Evolutionary conservation across 108 stramenopile species (phyloP).

Genomic region (Cyclotella choctawhatcheeana): DNA sequence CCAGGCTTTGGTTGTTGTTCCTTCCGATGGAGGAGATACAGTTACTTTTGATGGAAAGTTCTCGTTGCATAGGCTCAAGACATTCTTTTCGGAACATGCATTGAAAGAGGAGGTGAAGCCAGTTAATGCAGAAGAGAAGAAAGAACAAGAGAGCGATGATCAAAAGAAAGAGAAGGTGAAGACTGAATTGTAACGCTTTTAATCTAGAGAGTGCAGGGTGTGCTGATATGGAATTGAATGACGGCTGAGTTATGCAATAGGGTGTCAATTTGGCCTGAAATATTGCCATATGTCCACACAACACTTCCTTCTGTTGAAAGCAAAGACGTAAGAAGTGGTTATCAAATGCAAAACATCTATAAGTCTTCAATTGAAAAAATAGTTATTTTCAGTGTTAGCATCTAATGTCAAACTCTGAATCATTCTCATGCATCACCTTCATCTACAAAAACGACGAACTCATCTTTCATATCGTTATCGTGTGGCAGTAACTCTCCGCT

Average conservation of each 20-base stretch:
- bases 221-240: no score
- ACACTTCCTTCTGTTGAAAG: no score
- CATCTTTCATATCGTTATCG: conserved; percentile 61
- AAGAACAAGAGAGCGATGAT: conserved; percentile 8
- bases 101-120: conserved; percentile 43
- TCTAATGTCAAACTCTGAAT: no score
- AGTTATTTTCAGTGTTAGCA: no score
- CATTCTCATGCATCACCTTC: no score
- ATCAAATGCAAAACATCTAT: no score
- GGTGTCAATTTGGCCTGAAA: no score
- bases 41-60: conserved; percentile 53
- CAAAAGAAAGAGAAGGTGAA: conserved; percentile 30
- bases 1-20: conserved; percentile 52
- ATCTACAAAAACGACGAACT: conserved; percentile 27
- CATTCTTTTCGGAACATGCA: conserved; percentile 62
- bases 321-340: no score
- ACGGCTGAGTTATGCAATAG: no score
- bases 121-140: conserved; percentile 14
- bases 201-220: not conserved
- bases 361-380: no score
- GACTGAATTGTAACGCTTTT: conserved; percentile 36
- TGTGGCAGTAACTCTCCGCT: conserved; percentile 76
- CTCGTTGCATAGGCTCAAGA: conserved; percentile 51
- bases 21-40: conserved; percentile 10
- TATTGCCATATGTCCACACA: no score